Evolutionary conservation across 2,329 filamentous ascomycete genomes (phyloP).

Genomic region (Epichloe scottii): DNA sequence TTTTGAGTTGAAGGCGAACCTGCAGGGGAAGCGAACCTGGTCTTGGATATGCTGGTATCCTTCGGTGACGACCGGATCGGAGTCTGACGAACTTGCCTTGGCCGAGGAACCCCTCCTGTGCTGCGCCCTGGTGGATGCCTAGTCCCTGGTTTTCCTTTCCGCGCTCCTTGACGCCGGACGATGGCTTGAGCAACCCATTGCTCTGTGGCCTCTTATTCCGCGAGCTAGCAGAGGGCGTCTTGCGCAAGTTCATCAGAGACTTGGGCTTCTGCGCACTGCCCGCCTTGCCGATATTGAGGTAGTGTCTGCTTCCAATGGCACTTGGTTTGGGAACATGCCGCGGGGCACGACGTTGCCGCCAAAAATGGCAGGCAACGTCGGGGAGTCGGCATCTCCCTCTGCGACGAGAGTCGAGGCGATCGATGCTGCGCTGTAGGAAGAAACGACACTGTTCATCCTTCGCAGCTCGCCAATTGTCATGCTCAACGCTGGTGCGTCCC

Average conservation of each 20-base stretch:
- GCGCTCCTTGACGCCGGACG: conserved; percentile 8
- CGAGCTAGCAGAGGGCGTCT: background rate
- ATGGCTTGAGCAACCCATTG: background rate
- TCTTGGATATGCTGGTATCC: background rate
- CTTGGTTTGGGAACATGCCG: conserved; percentile 17
- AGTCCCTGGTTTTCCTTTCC: conserved; percentile 19
- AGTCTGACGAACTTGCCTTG: conserved; percentile 8
- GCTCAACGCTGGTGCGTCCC: conserved; percentile 18
- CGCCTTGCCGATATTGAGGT: conserved; percentile 30
- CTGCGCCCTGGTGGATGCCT: conserved; percentile 6
- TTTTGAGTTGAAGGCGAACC: background rate
- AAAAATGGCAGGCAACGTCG: conserved; percentile 26
- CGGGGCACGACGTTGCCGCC: conserved; percentile 27
- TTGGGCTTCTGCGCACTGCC: conserved; percentile 9
- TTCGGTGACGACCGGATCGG: background rate
- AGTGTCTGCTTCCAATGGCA: conserved; percentile 30
- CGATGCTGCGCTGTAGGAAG: conserved; percentile 30
- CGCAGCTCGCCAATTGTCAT: conserved; percentile 38
- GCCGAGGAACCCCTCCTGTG: conserved; percentile 8
- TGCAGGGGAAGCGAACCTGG: background rate
- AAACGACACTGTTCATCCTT: conserved; percentile 44
- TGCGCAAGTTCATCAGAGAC: conserved; percentile 9
- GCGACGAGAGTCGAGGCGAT: conserved; percentile 16
- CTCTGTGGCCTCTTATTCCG: background rate
- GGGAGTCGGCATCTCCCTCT: conserved; percentile 22